phyloP scores from a whole-genome alignment of 495 filamentous ascomycete species.

The Aspergillus cavernicola region DNA sequence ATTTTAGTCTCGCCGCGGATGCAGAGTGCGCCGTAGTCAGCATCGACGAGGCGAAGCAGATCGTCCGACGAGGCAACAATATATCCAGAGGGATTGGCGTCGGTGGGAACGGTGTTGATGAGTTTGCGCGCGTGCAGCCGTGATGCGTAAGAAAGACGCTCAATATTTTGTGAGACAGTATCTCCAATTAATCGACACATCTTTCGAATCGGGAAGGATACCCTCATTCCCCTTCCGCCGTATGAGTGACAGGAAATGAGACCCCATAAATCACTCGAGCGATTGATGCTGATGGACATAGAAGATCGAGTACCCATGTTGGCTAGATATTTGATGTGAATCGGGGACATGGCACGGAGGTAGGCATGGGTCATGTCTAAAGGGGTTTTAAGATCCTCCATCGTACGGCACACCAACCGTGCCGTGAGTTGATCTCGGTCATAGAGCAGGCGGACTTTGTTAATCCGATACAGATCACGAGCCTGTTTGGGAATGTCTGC shows the following conservation, averaged over 20 bases:
- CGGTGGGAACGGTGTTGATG: constrained; percentile 59
- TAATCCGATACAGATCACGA: constrained; percentile 74
- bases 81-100: constrained; percentile 83
- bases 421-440: constrained; percentile 48
- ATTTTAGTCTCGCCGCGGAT: constrained; percentile 88
- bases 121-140: constrained; percentile 58
- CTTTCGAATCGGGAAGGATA: constrained; percentile 86
- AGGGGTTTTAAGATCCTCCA: constrained; percentile 70
- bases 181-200: constrained; percentile 94
- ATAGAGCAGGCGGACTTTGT: constrained; percentile 40
- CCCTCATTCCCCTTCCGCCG: constrained; percentile 77
- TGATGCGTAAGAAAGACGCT: constrained; percentile 82
- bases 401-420: constrained; percentile 74
- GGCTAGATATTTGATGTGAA: constrained; percentile 83
- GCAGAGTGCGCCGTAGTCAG: constrained; percentile 81
- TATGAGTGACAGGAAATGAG: constrained; percentile 87
- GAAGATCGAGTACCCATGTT: constrained; percentile 89
- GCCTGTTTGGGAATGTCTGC: constrained; percentile 83
- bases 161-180: constrained; percentile 81
- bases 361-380: constrained; percentile 84
- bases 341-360: constrained; percentile 80
- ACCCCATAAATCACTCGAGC: constrained; percentile 83
- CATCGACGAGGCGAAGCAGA: constrained; percentile 78
- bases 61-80: constrained; percentile 91
- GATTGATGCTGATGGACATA: constrained; percentile 93